Percentiles rank a stretch among this genome's conserved stretches.
Conservation (phyloP, 306 rosid genomes). For the Hippophae rhamnoides region DNA sequence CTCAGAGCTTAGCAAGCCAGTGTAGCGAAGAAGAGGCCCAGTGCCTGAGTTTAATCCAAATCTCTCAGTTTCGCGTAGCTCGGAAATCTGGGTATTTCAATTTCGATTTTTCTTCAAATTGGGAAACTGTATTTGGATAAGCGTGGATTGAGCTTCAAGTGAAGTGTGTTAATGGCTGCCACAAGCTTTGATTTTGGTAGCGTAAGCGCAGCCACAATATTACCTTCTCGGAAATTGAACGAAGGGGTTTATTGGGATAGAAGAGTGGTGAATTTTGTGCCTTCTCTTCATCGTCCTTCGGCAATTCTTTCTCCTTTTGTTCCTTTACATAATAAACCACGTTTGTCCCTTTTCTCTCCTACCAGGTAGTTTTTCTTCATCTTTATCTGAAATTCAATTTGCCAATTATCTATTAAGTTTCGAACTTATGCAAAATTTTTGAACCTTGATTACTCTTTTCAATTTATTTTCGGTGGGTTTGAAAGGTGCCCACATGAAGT, state of each 20-base stretch:
- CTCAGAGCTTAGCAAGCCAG: too few species aligned
- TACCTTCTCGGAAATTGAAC: conserved; percentile 14
- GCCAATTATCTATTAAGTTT: background rate
- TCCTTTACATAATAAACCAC: conserved; percentile 5
- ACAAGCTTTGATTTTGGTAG: conserved; percentile 13
- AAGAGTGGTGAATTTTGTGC: conserved; percentile 15
- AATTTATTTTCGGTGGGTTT: background rate
- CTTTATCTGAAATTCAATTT: background rate
- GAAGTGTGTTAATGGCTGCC: conserved; percentile 20
- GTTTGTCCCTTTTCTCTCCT: conserved; percentile 17
- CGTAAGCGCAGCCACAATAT: conserved; percentile 9
- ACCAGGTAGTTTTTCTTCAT: conserved; percentile 22
- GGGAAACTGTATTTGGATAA: too few species aligned
- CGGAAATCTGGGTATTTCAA: too few species aligned
- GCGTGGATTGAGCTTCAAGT: background rate
- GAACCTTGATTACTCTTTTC: background rate
- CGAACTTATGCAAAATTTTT: background rate
- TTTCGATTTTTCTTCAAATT: too few species aligned
- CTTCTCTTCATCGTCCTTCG: conserved; percentile 14
- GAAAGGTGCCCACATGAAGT: conserved; percentile 32
- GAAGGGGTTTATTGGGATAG: background rate
- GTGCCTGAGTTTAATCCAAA: too few species aligned
- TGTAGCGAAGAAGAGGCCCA: too few species aligned
- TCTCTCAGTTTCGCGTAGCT: too few species aligned
- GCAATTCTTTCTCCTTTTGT: background rate